phyloP scores from a whole-genome alignment of 164 flowering plant species.

The Vitis vinifera region DNA sequence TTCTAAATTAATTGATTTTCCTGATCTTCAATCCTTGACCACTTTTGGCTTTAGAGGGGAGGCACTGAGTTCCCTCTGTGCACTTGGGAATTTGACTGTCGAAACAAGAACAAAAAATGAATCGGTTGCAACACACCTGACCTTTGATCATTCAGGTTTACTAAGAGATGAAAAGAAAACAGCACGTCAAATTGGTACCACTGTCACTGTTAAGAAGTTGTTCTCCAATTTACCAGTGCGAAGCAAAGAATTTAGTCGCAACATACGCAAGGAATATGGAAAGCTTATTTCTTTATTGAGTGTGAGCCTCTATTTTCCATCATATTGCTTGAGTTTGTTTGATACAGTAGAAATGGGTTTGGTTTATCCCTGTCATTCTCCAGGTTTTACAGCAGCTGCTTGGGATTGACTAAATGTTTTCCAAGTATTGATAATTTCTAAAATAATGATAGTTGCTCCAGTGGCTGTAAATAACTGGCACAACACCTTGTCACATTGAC shows the following conservation, averaged over 20 bases:
- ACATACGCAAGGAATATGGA: constrained; percentile 90
- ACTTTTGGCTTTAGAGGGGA: constrained; percentile 98
- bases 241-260: constrained; percentile 86
- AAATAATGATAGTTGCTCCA: no score
- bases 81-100: constrained; percentile 77
- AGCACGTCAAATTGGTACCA: constrained; percentile 91
- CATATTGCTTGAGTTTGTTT: no score
- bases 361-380: no score
- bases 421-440: no score
- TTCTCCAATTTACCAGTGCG: constrained; percentile 88
- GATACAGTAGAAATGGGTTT: no score
- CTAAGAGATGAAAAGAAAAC: constrained; percentile 74
- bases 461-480: no score
- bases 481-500: no score
- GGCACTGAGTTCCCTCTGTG: constrained; percentile 91
- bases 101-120: constrained; percentile 87
- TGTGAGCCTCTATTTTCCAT: constrained; percentile 46
- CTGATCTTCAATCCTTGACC: constrained; percentile 79
- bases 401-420: no score
- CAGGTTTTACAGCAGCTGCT: no score
- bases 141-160: constrained; percentile 76
- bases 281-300: constrained; percentile 83
- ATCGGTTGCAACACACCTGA: constrained; percentile 78
- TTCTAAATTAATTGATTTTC: constrained; percentile 78
- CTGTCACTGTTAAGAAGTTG: constrained; percentile 83